Base-by-base conservation (phyloP, 2,329 filamentous ascomycete genomes). In the Hypoxylon sp. region DNA sequence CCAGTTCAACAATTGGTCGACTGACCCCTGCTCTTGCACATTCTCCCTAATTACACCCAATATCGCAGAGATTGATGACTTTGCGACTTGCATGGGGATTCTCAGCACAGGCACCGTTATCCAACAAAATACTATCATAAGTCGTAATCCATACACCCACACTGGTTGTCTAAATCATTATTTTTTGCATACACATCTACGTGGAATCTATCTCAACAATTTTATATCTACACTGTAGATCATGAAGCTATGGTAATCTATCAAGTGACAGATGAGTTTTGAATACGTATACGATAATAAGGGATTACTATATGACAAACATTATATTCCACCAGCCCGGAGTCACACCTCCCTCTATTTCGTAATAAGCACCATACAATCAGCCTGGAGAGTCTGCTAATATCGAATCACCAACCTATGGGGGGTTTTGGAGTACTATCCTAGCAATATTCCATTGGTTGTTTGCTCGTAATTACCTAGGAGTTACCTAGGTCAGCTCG, bases 31-130 rank as follows among this genome's bases (percentile, higher is more conserved):
- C 41, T 32, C 55, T 56, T 61, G 36, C 60, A 62, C 51, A 65
- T 70, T 70, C 52, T 70, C 58, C 65, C 65, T 68, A 66, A 68
- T 68, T 70, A 51, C 68, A 61, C 60, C 60, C 49, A 70, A 70
- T 70, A 68, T 70, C 62, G 60, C 32, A 55, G 60, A 62, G 45
- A 64, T 68, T 60, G 56, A 59, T 63, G 61, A 60, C 53, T 63
- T 61, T 55, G 41, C 41, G 45, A 53, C 57, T 58, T 63, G 52
- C 59, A 63, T 67, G 48, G 38, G 32, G 49, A 62, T 48, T 43
- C 48, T 41, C 36, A 64, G 34, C 52, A 51, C 38, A 25, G 23
- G 32, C 49, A 53, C 59, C 34, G 38, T 36, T 30, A 7, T 25
- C 23, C 19, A 11, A 23, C 36, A 32, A n/a, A 14, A 38, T 51